These are phyloP conservation scores for Guillardia theta DNA, from an alignment of 78 protist species.

Conservation along the genomic window DNA sequence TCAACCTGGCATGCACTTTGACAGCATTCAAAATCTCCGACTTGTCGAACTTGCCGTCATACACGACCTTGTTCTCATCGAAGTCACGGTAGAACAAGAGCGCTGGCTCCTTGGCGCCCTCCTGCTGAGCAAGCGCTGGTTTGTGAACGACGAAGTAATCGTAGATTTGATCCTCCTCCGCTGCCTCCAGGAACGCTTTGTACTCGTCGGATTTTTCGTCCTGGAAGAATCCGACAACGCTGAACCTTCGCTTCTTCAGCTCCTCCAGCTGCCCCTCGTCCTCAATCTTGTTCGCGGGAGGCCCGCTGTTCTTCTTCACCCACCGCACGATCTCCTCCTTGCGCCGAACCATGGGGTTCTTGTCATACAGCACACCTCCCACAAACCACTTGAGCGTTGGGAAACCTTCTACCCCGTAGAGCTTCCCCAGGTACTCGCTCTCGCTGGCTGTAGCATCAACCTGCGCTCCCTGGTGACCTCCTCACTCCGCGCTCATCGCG, in stretches of 20 bases:
- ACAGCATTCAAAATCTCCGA: too few relatives aligned
- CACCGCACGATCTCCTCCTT: not conserved
- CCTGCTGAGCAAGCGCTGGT: not conserved
- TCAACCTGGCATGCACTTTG: too few relatives aligned
- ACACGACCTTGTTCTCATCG: not conserved
- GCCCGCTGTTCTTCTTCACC: not conserved
- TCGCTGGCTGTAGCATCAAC: too few relatives aligned
- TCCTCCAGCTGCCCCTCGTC: too few relatives aligned
- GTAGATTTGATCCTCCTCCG: not conserved
- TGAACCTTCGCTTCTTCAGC: not conserved
- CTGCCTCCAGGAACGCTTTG: not conserved
- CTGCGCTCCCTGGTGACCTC: too few relatives aligned
- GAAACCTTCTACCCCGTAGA: not conserved
- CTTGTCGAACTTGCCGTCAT: too few relatives aligned
- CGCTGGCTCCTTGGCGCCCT: not conserved
- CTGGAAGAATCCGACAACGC: not conserved
- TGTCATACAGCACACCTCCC: not conserved
- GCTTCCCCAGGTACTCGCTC: not conserved
- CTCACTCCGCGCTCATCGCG: too few relatives aligned
- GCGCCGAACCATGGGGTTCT: not conserved
- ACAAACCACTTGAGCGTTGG: conserved; percentile 34
- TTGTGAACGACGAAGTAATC: not conserved
- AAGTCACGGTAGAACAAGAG: not conserved
- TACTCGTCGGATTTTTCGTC: not conserved
- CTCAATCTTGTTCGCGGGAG: not conserved